phyloP scores from a whole-genome alignment of 2,329 filamentous ascomycete species.

The Colletotrichum melonis region DNA sequence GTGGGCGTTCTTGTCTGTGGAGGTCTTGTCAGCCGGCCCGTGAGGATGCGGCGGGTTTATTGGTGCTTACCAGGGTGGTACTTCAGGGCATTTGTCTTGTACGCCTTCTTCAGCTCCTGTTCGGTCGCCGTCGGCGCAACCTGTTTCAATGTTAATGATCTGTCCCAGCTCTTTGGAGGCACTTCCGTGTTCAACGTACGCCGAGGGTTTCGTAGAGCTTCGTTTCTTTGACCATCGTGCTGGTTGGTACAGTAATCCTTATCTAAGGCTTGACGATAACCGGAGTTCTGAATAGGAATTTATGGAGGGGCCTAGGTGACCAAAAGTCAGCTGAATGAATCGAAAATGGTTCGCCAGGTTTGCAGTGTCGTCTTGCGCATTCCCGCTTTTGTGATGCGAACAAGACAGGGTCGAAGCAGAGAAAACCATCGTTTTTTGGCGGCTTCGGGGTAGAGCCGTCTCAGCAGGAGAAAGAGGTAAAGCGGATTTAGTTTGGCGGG shows the following conservation, averaged over 20 bases:
- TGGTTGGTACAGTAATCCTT: conserved; percentile 19
- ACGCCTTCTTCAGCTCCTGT: conserved; percentile 89
- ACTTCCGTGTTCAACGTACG: conserved; percentile 61
- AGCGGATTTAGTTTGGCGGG: background rate
- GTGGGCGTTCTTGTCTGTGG: conserved; percentile 91
- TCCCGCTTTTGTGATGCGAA: background rate
- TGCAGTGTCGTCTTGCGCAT: background rate
- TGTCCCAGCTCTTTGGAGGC: background rate
- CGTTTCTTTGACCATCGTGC: conserved; percentile 80
- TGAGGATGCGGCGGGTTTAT: background rate
- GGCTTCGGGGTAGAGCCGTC: background rate
- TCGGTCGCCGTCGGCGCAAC: conserved; percentile 84
- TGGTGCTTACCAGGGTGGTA: conserved; percentile 80
- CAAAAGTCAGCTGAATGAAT: conserved; percentile 15
- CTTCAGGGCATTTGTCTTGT: conserved; percentile 85
- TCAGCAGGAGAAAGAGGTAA: background rate
- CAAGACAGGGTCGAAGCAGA: background rate
- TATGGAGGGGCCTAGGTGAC: conserved; percentile 17
- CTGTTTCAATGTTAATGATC: conserved; percentile 54
- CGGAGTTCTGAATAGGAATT: conserved; percentile 13
- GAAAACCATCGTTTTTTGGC: too few species aligned
- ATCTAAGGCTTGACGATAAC: conserved; percentile 20
- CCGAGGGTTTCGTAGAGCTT: conserved; percentile 84
- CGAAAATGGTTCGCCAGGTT: background rate
- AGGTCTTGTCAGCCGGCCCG: background rate